A percentile compares a stretch with the other conserved stretches of the same genome.
Evolutionary conservation across 768 basidiomycete genomes (phyloP).

Genomic region (Termitomyces sp.): DNA sequence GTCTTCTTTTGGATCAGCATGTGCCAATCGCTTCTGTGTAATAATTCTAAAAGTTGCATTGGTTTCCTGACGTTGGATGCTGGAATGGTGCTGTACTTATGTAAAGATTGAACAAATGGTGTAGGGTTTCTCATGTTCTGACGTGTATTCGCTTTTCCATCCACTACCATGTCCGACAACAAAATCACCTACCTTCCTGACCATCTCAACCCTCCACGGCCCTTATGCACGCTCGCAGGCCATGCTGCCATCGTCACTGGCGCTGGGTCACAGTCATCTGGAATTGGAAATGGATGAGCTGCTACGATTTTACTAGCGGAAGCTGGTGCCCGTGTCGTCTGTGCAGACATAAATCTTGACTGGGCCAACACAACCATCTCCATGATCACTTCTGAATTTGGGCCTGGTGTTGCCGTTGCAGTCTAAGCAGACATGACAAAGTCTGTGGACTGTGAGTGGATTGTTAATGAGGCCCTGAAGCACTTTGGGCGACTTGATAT

Average conservation of each 20-base stretch:
- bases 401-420: constrained; percentile 23
- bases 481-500: constrained; percentile 36
- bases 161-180: constrained; percentile 3
- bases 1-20: background rate
- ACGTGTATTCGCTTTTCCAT: background rate
- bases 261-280: constrained; percentile 31
- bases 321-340: constrained; percentile 30
- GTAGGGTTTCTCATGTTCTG: background rate
- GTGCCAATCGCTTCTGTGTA: background rate
- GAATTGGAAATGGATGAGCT: constrained; percentile 38
- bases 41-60: background rate
- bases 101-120: background rate
- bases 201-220: constrained; percentile 25
- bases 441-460: constrained; percentile 26
- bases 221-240: constrained; percentile 24
- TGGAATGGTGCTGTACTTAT: background rate
- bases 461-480: constrained; percentile 26
- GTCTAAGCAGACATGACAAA: constrained; percentile 31
- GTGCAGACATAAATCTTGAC: constrained; percentile 28
- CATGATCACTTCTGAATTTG: constrained; percentile 34
- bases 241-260: constrained; percentile 37
- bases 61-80: background rate
- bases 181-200: constrained; percentile 4
- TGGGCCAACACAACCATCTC: constrained; percentile 31
- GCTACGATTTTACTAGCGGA: constrained; percentile 36